These are phyloP conservation scores for Kwoniella botswanensis DNA, from an alignment of 768 basidiomycete species.

Conservation along the genomic window DNA sequence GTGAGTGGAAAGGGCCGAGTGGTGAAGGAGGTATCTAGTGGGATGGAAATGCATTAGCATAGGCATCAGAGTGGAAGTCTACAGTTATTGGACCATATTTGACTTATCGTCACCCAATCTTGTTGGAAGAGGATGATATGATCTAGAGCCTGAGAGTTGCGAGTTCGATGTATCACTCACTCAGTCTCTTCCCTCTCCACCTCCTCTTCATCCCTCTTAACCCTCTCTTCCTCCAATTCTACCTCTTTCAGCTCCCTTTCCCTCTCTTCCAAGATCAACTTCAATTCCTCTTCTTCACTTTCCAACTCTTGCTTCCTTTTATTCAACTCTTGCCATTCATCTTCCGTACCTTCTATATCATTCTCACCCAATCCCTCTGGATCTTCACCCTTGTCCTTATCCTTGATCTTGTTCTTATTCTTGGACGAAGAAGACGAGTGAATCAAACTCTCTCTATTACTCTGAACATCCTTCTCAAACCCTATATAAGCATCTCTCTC, in stretches of 20 bases:
- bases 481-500: slow-evolving; percentile 92
- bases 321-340: slow-evolving; percentile 59
- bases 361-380: slow-evolving; percentile 60
- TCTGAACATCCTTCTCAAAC: slow-evolving; percentile 84
- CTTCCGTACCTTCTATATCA: slow-evolving; percentile 45
- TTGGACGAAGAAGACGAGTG: too few species aligned
- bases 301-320: slow-evolving; percentile 74
- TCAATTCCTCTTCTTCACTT: slow-evolving; percentile 72
- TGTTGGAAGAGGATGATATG: too few species aligned
- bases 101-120: too few species aligned
- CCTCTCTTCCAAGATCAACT: slow-evolving; percentile 71
- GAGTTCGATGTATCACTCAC: slow-evolving; percentile 21
- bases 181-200: slow-evolving; percentile 62
- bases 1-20: slow-evolving; percentile 25
- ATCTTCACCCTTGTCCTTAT: slow-evolving; percentile 64
- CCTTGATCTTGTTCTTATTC: slow-evolving; percentile 65
- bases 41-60: background rate
- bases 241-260: slow-evolving; percentile 78
- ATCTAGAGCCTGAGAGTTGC: background rate
- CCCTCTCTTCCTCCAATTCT: slow-evolving; percentile 81
- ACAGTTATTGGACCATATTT: background rate
- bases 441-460: slow-evolving; percentile 69
- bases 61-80: too few species aligned
- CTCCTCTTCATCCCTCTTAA: slow-evolving; percentile 75
- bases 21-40: slow-evolving; percentile 42